Conservation (phyloP, 768 basidiomycete genomes). For the Pisolithus marmoratus region DNA sequence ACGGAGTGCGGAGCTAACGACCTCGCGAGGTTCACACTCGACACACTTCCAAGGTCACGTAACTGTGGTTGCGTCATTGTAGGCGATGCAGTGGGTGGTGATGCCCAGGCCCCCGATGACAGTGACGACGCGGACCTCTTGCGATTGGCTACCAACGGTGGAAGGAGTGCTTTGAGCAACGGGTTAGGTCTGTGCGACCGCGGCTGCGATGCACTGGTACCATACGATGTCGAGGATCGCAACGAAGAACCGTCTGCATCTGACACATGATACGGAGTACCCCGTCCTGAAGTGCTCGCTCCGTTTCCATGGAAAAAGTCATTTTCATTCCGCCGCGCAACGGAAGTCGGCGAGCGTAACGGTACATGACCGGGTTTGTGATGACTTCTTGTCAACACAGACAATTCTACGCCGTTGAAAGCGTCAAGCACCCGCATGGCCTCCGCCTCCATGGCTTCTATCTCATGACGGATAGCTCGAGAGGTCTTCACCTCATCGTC, state of each 20-base stretch:
- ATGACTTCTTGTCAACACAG: constrained; percentile 44
- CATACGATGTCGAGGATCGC: constrained; percentile 46
- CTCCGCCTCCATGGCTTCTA: constrained; percentile 65
- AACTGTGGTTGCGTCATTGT: constrained; percentile 25
- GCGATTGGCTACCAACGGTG: constrained; percentile 34
- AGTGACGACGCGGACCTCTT: constrained; percentile 61
- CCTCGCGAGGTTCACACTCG: constrained; percentile 50
- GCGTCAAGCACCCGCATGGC: constrained; percentile 67
- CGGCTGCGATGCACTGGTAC: constrained; percentile 43
- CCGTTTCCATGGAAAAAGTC: constrained; percentile 21
- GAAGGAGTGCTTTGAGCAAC: constrained; percentile 26
- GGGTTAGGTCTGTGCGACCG: constrained; percentile 40
- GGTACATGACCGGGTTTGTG: constrained; percentile 15
- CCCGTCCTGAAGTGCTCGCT: constrained; percentile 23
- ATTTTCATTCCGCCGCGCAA: constrained; percentile 22
- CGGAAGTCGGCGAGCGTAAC: constrained; percentile 22
- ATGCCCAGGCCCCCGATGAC: constrained; percentile 38
- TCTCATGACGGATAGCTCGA: constrained; percentile 59
- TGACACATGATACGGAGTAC: constrained; percentile 25
- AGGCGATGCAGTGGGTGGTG: constrained; percentile 31
- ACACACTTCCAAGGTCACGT: constrained; percentile 33
- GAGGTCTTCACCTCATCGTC: constrained; percentile 57
- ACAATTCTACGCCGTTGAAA: constrained; percentile 74
- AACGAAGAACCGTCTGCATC: constrained; percentile 50
- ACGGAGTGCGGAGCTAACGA: constrained; percentile 13